These are phyloP conservation scores for Penicillium roqueforti DNA, from an alignment of 495 filamentous ascomycete species.

Conservation along the genomic window DNA sequence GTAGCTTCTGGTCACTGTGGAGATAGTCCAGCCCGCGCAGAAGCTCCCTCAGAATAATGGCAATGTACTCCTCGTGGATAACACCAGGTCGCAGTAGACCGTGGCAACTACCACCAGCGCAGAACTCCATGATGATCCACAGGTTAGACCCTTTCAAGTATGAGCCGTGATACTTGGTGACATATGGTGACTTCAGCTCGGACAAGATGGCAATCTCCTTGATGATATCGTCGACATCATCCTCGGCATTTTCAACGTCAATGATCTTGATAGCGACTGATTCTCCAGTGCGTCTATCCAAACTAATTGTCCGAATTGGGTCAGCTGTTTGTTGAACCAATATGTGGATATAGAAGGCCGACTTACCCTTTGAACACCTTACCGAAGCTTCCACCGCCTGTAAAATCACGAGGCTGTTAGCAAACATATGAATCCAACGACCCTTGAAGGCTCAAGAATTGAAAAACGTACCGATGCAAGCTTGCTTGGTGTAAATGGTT, in stretches of 20 bases:
- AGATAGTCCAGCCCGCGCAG: constrained; percentile 88
- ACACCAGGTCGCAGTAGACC: constrained; percentile 87
- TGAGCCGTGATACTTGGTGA: constrained; percentile 95
- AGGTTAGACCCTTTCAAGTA: constrained; percentile 92
- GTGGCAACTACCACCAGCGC: constrained; percentile 85
- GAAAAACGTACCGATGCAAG: constrained; percentile 74
- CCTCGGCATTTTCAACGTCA: constrained; percentile 96
- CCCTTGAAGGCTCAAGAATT: background rate
- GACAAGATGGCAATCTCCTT: constrained; percentile 96
- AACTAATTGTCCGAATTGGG: constrained; percentile 40
- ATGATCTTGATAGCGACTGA: constrained; percentile 94
- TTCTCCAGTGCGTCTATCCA: constrained; percentile 79
- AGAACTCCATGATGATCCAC: constrained; percentile 98
- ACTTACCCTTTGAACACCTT: constrained; percentile 91
- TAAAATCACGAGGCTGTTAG: constrained; percentile 1
- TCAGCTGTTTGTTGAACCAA: background rate
- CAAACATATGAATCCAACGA: background rate
- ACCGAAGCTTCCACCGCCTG: constrained; percentile 86
- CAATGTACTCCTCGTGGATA: constrained; percentile 92
- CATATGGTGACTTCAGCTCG: constrained; percentile 87
- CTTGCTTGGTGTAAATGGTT: constrained; percentile 86
- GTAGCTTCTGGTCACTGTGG: constrained; percentile 90
- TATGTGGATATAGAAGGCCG: constrained; percentile 22
- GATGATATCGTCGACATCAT: constrained; percentile 98
- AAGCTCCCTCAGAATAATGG: constrained; percentile 87